Conservation (phyloP, 345 rosid genomes). For the Lepidium sativum region DNA sequence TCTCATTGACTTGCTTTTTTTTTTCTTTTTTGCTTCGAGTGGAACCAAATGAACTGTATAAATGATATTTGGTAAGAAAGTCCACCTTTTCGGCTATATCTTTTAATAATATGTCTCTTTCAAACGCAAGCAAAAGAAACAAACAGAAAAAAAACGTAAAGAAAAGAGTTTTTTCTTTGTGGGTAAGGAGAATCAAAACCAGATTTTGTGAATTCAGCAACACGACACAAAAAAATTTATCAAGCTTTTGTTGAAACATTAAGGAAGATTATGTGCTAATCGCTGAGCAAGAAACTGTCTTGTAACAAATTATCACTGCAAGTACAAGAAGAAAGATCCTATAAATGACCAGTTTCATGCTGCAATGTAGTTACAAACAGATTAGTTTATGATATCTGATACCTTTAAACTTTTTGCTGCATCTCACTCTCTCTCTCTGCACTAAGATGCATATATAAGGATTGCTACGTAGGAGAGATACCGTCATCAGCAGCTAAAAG, state of each 20-base stretch:
- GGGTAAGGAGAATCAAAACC: not conserved
- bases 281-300: not conserved
- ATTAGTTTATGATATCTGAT: not conserved
- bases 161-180: not conserved
- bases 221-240: not conserved
- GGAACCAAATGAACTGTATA: not conserved
- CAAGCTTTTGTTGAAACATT: not conserved
- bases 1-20: not conserved
- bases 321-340: not conserved
- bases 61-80: too few species aligned
- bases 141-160: not conserved
- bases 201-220: not conserved
- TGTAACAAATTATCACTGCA: not conserved
- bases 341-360: not conserved
- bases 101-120: not conserved
- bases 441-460: constrained; percentile 23
- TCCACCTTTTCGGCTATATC: constrained; percentile 14
- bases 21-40: not conserved
- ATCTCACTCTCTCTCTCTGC: not conserved
- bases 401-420: not conserved
- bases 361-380: not conserved
- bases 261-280: not conserved
- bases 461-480: constrained; percentile 38
- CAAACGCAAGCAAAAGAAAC: not conserved
- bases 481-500: constrained; percentile 18